Evolutionary conservation across 306 rosid species (phyloP).

Genomic region (Crataegus laevigata): DNA sequence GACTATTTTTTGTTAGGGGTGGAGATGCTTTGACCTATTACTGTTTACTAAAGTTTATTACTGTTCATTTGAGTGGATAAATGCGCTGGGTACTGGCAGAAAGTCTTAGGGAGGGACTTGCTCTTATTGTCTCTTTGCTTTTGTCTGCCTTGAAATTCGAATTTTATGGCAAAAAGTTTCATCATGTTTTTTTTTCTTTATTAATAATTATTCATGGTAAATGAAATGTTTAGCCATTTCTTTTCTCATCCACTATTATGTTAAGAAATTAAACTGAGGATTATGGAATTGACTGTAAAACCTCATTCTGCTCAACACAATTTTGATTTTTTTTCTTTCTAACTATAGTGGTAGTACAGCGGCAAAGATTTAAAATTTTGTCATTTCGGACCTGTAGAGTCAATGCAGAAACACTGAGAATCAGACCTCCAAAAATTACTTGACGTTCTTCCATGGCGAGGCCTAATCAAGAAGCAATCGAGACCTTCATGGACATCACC

Average conservation of each 20-base stretch:
- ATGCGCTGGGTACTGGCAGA: too few species aligned
- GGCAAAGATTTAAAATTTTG: background rate
- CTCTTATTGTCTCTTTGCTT: too few species aligned
- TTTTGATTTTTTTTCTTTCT: too few species aligned
- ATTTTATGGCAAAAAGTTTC: too few species aligned
- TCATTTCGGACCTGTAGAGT: background rate
- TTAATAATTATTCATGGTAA: background rate
- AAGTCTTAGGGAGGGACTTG: too few species aligned
- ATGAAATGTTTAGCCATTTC: background rate
- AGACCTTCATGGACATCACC: constrained; percentile 67
- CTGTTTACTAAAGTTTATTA: too few species aligned
- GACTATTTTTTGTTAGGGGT: too few species aligned
- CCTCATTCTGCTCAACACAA: background rate
- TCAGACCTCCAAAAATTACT: background rate
- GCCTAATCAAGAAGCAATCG: constrained; percentile 71
- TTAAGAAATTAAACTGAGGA: background rate
- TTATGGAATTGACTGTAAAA: background rate
- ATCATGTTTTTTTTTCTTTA: background rate
- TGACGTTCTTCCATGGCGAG: constrained; percentile 53
- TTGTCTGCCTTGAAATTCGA: too few species aligned
- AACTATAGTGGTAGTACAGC: background rate
- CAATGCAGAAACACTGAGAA: background rate
- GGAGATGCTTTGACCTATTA: too few species aligned
- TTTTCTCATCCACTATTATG: background rate
- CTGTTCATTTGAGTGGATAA: too few species aligned